Conservation (phyloP, 805 yeast species). For the Suhomyces tanzawaensis region DNA sequence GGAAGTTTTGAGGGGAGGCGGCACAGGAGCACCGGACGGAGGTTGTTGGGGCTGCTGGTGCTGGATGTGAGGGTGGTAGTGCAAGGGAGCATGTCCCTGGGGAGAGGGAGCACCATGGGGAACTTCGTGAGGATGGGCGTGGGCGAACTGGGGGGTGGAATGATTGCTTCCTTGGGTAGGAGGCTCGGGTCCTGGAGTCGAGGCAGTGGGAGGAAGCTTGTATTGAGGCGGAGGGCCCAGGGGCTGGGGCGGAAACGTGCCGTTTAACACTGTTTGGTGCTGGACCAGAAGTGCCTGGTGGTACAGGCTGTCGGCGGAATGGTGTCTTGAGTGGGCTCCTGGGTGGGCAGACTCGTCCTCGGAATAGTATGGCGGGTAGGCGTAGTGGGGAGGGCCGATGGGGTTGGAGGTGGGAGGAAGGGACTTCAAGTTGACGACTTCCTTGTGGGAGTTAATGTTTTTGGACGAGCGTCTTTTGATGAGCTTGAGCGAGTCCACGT, state of each 20-base stretch:
- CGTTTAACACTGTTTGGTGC: conserved; percentile 6
- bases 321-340: neutral
- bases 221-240: neutral
- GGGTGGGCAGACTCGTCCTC: conserved; percentile 4
- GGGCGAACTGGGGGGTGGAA: conserved; percentile 2
- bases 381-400: conserved; percentile 2
- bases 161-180: neutral
- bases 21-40: neutral
- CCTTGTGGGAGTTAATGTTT: conserved; percentile 37
- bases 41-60: conserved; percentile 2
- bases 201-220: conserved; percentile 7
- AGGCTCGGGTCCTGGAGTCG: conserved; percentile 5
- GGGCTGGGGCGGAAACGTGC: conserved; percentile 1
- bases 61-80: conserved; percentile 1
- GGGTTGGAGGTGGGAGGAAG: conserved; percentile 26
- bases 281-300: conserved; percentile 16
- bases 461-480: conserved; percentile 73
- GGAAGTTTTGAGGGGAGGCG: conserved; percentile 11
- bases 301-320: conserved; percentile 9
- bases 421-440: conserved; percentile 35
- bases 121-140: conserved; percentile 3
- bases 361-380: neutral
- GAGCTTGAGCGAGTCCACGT: conserved; percentile 63
- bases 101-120: conserved; percentile 4
- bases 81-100: neutral